Evolutionary conservation across 305 asterid genomes (phyloP), one percentile per base, ranked within the genome.

Genomic region (Lippia alba): DNA sequence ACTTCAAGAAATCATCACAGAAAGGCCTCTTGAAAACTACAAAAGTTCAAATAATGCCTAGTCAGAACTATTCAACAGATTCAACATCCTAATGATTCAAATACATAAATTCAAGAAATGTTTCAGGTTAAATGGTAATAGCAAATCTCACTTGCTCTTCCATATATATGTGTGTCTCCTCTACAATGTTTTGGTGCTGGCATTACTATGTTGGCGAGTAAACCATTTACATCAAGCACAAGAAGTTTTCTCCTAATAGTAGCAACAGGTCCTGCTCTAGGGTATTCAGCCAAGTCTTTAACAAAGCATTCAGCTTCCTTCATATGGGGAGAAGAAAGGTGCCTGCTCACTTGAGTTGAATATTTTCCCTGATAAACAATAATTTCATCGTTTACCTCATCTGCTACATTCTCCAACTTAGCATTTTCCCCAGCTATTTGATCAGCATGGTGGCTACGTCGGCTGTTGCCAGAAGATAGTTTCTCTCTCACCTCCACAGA

Each of bases 11-110:
- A 67, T 89, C 97, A 39, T 85, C 80, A 74, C 87, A 89, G 70
- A 81, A 85, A n/a, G 99, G 99, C 71, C 99, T 91, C 89, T 70
- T 88, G 84, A 89, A 91, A 78, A 91, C 99, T 94, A 82, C 83
- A 84, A 65, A 69, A 55, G 45, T 24, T 1, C 3, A 24, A 24
- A 24, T 24, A 60, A 72, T 67, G 54, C 24, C 68, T 18, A 63
- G 72, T 77, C 73, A 76, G 48, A 74, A 68, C 54, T 15, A 46
- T 70, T 53, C 30, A 61, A 69, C 33, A 45, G 48, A 45, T 63
- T 45, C 20, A 34, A 62, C 51, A 48, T 46, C 33, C 14, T 58
- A 61, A 33, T 33, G 16, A 9, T 24, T 11, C 7, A 49, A 48
- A 5, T 51, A 65, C 14, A 40, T 49, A 32, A 18, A 61, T 36